phyloP scores from a whole-genome alignment of 2,329 filamentous ascomycete species.

The Cladophialophora bantiana region DNA sequence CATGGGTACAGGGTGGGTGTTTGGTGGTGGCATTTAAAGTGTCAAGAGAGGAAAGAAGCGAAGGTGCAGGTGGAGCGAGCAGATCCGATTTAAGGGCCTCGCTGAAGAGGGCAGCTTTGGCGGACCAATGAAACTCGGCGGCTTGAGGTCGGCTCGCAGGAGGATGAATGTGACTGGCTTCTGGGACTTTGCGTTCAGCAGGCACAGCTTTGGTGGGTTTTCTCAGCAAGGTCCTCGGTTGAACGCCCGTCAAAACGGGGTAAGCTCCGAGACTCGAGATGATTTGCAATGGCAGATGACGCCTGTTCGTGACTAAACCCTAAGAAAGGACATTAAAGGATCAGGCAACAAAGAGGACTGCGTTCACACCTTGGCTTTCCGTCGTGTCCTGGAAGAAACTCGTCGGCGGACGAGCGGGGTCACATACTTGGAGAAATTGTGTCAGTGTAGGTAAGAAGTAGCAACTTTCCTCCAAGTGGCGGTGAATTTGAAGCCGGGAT shows the following conservation, averaged over 20 bases:
- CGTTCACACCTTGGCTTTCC: slow-evolving; percentile 10
- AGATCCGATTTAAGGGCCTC: slow-evolving; percentile 25
- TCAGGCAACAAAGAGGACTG: slow-evolving; percentile 11
- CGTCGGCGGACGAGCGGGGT: not conserved
- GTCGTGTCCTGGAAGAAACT: slow-evolving; percentile 1
- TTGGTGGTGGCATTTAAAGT: slow-evolving; percentile 29
- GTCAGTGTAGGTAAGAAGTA: not conserved
- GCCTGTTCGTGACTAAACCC: slow-evolving; percentile 17
- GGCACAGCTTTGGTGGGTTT: slow-evolving; percentile 7
- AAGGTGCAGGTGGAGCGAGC: slow-evolving; percentile 29
- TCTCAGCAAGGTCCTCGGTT: slow-evolving; percentile 17
- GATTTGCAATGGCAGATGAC: slow-evolving; percentile 17
- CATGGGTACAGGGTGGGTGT: slow-evolving; percentile 28
- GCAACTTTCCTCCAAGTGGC: slow-evolving; percentile 11
- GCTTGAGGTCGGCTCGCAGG: not conserved
- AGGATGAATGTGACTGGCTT: slow-evolving; percentile 18
- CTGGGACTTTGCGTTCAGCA: slow-evolving; percentile 12
- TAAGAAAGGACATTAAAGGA: slow-evolving; percentile 7
- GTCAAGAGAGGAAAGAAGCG: slow-evolving; percentile 32
- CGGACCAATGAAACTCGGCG: slow-evolving; percentile 12
- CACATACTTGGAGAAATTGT: slow-evolving; percentile 2
- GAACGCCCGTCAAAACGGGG: slow-evolving; percentile 12
- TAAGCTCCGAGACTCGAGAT: slow-evolving; percentile 2
- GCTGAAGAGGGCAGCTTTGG: slow-evolving; percentile 20
- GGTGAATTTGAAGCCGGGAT: slow-evolving; percentile 18